Conservation (phyloP, 129 eudicot genomes). For the Sambucus nigra region DNA sequence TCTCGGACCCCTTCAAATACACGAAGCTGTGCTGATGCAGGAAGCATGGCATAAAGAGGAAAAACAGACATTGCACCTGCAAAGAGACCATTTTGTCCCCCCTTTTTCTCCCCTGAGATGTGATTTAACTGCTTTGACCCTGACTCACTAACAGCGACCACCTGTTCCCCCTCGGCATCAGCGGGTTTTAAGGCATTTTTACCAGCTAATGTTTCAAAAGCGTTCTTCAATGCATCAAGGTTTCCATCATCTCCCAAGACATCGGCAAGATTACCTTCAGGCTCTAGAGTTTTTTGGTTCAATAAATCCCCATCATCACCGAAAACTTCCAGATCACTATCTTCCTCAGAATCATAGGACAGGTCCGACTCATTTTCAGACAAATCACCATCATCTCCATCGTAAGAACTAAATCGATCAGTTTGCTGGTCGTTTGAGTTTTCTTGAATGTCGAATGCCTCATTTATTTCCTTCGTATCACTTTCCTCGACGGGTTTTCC, state of each 20-base stretch:
- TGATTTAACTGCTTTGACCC: slow-evolving; percentile 15
- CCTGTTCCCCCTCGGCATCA: slow-evolving; percentile 14
- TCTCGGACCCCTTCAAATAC: slow-evolving; percentile 71
- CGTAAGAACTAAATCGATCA: slow-evolving; percentile 52
- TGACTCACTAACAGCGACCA: slow-evolving; percentile 2
- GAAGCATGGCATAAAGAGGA: slow-evolving; percentile 98
- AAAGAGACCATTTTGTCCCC: slow-evolving; percentile 13
- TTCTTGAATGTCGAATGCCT: slow-evolving; percentile 64
- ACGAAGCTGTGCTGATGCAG: slow-evolving; percentile 84
- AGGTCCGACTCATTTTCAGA: slow-evolving; percentile 39
- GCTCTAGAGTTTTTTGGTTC: slow-evolving; percentile 12
- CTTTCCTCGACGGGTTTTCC: slow-evolving; percentile 27
- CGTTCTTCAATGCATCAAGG: slow-evolving; percentile 59
- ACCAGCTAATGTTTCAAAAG: slow-evolving; percentile 72
- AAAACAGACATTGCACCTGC: slow-evolving; percentile 53
- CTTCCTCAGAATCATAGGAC: slow-evolving; percentile 47
- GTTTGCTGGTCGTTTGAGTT: slow-evolving; percentile 35
- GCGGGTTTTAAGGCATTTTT: slow-evolving; percentile 15
- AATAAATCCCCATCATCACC: slow-evolving; percentile 24
- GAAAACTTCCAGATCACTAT: slow-evolving; percentile 52
- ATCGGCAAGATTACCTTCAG: slow-evolving; percentile 23
- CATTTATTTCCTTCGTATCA: slow-evolving; percentile 65
- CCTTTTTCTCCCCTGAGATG: background rate
- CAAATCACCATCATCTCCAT: slow-evolving; percentile 36
- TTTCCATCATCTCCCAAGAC: slow-evolving; percentile 33